phyloP scores from a whole-genome alignment of 2,329 filamentous ascomycete genomes.

The Diaporthe helianthi region DNA sequence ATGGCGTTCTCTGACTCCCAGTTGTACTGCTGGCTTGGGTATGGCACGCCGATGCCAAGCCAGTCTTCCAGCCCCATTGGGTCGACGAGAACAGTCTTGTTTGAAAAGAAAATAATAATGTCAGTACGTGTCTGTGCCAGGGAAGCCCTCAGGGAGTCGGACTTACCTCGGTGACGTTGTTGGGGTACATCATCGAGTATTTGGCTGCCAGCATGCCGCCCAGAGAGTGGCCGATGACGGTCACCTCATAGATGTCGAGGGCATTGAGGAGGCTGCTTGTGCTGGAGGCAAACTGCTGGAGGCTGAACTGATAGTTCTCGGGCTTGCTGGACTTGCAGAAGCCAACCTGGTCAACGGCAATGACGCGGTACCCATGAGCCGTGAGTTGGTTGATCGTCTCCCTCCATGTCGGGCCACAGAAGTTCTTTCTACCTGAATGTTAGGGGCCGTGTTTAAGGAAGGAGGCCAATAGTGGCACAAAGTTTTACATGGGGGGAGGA shows the following conservation, averaged over 20 bases:
- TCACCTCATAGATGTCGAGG: slow-evolving; percentile 9
- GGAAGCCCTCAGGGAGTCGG: neutral
- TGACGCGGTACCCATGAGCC: slow-evolving; percentile 12
- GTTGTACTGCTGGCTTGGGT: slow-evolving; percentile 10
- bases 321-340: slow-evolving; percentile 25
- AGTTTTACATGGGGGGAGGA: no score
- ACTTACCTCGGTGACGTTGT: slow-evolving; percentile 17
- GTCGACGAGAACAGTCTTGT: slow-evolving; percentile 1
- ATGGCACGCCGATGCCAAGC: neutral
- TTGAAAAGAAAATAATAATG: no score
- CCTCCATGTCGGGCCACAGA: slow-evolving; percentile 15
- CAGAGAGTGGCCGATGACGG: slow-evolving; percentile 5
- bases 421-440: slow-evolving; percentile 14
- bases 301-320: slow-evolving; percentile 10
- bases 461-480: neutral
- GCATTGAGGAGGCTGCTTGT: slow-evolving; percentile 18
- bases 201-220: slow-evolving; percentile 23
- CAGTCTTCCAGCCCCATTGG: slow-evolving; percentile 22
- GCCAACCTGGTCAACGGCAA: slow-evolving; percentile 16
- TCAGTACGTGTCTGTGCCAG: neutral
- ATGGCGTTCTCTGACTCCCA: slow-evolving; percentile 10
- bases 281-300: slow-evolving; percentile 18
- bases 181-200: slow-evolving; percentile 21
- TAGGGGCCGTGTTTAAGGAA: neutral
- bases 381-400: slow-evolving; percentile 14